A percentile compares a stretch with the other conserved stretches of the same genome.
These are phyloP conservation scores for Kodamaea laetipori DNA, from an alignment of 805 yeast species.

Conservation along the genomic window DNA sequence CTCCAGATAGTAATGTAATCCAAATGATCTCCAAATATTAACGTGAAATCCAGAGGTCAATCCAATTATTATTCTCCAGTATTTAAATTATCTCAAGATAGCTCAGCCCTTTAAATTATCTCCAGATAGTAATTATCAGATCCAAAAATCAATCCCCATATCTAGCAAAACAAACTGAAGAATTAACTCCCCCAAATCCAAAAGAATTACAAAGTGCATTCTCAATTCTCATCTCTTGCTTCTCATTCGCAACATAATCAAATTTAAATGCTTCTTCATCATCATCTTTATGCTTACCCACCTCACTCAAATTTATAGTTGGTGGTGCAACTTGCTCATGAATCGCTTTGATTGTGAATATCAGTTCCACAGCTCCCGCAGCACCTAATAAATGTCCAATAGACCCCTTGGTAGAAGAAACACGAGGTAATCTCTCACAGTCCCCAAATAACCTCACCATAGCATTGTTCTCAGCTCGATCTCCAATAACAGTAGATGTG, in stretches of 20 bases:
- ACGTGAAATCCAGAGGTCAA: too few relatives aligned
- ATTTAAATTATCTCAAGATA: too few relatives aligned
- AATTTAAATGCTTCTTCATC: slow-evolving; percentile 43
- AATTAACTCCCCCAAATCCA: slow-evolving; percentile 97
- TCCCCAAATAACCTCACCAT: slow-evolving; percentile 43
- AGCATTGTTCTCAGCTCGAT: slow-evolving; percentile 81
- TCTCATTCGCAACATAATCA: slow-evolving; percentile 58
- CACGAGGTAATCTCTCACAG: slow-evolving; percentile 42
- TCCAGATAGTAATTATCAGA: too few relatives aligned
- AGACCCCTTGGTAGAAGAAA: slow-evolving; percentile 88
- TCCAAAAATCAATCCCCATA: slow-evolving; percentile 13
- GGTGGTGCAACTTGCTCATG: slow-evolving; percentile 67
- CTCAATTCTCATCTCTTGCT: slow-evolving; percentile 42
- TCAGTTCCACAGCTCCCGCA: slow-evolving; percentile 91
- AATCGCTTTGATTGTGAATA: slow-evolving; percentile 73
- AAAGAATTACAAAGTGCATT: slow-evolving; percentile 85
- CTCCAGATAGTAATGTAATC: too few relatives aligned
- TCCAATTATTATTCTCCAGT: too few relatives aligned
- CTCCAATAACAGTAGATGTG: slow-evolving; percentile 89
- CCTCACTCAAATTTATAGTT: slow-evolving; percentile 65
- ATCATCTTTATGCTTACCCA: slow-evolving; percentile 50
- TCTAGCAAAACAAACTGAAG: slow-evolving; percentile 58
- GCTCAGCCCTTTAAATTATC: too few relatives aligned
- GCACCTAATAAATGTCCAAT: slow-evolving; percentile 95
- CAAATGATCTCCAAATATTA: too few relatives aligned